Evolutionary conservation across 2,329 filamentous ascomycete species (phyloP).

Genomic region (Escovopsis sp.): DNA sequence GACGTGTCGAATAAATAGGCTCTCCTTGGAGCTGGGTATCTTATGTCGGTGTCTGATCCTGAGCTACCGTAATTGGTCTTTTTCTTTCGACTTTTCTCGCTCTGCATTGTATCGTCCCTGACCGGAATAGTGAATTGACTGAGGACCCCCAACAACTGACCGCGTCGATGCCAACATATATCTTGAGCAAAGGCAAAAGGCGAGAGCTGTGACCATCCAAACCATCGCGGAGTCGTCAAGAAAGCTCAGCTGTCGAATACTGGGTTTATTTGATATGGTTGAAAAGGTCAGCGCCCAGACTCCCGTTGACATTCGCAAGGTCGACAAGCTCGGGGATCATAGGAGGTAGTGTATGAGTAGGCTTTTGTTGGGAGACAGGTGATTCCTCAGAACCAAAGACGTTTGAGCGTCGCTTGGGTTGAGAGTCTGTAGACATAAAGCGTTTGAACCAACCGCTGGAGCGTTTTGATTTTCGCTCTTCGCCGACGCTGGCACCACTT

Average conservation of each 20-base stretch:
- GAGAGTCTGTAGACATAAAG: conserved; percentile 28
- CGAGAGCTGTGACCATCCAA: not conserved
- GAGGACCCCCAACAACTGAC: not conserved
- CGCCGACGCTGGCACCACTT: conserved; percentile 31
- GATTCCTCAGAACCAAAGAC: conserved; percentile 23
- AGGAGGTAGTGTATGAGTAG: conserved; percentile 38
- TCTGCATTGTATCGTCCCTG: not conserved
- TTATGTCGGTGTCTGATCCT: conserved; percentile 16
- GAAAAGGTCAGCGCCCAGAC: conserved; percentile 39
- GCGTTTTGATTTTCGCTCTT: conserved; percentile 40
- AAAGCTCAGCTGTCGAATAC: too few species aligned
- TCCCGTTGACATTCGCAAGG: conserved; percentile 33
- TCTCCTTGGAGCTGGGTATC: conserved; percentile 26
- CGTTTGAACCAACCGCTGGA: conserved; percentile 45
- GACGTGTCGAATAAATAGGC: conserved; percentile 18
- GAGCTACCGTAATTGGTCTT: not conserved
- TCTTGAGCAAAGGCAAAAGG: not conserved
- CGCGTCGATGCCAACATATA: not conserved
- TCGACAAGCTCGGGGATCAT: conserved; percentile 45
- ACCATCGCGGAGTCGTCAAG: not conserved
- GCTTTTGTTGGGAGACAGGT: conserved; percentile 16
- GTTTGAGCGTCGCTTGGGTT: conserved; percentile 18
- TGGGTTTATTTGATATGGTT: conserved; percentile 39
- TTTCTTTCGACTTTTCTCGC: conserved; percentile 8
- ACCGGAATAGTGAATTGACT: not conserved